A percentile compares a stretch with the other conserved stretches of the same genome.
Conservation (phyloP, 2,329 filamentous ascomycete genomes). For the Fusarium sp. region DNA sequence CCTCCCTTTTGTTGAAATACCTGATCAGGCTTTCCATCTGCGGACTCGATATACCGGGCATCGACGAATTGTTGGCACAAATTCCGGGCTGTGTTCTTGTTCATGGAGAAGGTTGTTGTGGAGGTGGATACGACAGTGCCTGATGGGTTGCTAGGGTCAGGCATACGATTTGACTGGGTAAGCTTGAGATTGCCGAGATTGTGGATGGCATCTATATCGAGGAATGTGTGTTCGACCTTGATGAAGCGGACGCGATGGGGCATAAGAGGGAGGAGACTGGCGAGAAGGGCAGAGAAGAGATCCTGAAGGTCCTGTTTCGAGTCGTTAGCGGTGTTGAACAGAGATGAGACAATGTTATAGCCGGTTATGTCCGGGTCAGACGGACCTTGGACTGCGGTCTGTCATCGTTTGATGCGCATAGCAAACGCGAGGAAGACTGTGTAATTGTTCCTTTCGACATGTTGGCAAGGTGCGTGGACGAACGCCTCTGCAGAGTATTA, state of each 20-base stretch:
- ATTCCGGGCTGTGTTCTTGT: conserved; percentile 95
- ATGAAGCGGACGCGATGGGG: conserved; percentile 91
- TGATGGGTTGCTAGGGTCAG: conserved; percentile 93
- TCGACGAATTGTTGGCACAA: conserved; percentile 96
- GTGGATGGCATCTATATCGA: conserved; percentile 97
- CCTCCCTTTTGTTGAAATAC: conserved; percentile 87
- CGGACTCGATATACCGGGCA: conserved; percentile 92
- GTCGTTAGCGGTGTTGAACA: conserved; percentile 10
- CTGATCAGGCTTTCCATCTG: conserved; percentile 84
- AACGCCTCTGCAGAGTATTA: conserved; percentile 17
- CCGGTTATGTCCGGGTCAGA: conserved; percentile 44
- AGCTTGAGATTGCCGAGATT: conserved; percentile 97
- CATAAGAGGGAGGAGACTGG: conserved; percentile 86
- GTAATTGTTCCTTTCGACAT: conserved; percentile 39
- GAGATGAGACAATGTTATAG: background rate
- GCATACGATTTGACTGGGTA: conserved; percentile 98
- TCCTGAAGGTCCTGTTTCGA: conserved; percentile 89
- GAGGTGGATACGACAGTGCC: conserved; percentile 97
- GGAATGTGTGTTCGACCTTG: conserved; percentile 91
- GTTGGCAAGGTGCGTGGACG: conserved; percentile 16
- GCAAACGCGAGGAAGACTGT: conserved; percentile 91
- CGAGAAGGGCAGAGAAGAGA: conserved; percentile 93
- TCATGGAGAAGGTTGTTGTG: conserved; percentile 98
- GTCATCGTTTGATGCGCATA: conserved; percentile 98
- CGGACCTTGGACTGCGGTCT: conserved; percentile 91